These are phyloP conservation scores for Blastocystis sp. DNA, from an alignment of 352 stramenopile genomes.

Conservation along the genomic window DNA sequence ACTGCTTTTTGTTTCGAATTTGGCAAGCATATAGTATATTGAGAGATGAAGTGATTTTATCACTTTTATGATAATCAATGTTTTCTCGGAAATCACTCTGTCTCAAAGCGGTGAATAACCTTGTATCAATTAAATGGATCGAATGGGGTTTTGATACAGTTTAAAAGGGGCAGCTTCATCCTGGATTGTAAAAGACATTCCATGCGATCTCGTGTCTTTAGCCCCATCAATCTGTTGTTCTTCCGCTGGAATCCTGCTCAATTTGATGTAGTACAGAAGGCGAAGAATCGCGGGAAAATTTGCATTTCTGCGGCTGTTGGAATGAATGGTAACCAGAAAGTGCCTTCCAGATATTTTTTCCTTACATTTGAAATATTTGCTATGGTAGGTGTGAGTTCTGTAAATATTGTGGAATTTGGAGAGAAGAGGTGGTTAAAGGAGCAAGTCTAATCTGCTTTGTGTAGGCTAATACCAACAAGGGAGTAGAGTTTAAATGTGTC, in stretches of 20 bases:
- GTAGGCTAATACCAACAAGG: constrained; percentile 61
- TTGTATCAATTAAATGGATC: too few species aligned
- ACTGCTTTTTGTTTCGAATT: constrained; percentile 99
- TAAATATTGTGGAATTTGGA: not conserved
- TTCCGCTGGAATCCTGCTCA: too few species aligned
- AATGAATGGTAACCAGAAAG: constrained; percentile 12
- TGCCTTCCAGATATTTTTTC: not conserved
- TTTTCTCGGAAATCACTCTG: not conserved
- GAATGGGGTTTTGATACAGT: too few species aligned
- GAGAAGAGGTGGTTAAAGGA: not conserved
- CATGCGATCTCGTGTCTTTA: too few species aligned
- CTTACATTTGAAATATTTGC: not conserved
- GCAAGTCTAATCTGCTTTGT: constrained; percentile 1
- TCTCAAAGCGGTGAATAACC: not conserved
- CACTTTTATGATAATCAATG: not conserved
- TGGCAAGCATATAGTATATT: constrained; percentile 83
- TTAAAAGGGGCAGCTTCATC: too few species aligned
- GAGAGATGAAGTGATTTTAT: not conserved
- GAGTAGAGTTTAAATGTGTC: constrained; percentile 99
- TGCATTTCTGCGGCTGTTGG: not conserved
- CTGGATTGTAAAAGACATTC: too few species aligned
- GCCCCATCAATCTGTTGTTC: too few species aligned
- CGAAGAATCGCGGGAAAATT: not conserved
- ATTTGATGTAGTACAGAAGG: not conserved
- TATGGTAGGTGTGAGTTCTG: not conserved